Evolutionary conservation across 805 yeast species (phyloP).

Genomic region (Kuraishia floccosa): DNA sequence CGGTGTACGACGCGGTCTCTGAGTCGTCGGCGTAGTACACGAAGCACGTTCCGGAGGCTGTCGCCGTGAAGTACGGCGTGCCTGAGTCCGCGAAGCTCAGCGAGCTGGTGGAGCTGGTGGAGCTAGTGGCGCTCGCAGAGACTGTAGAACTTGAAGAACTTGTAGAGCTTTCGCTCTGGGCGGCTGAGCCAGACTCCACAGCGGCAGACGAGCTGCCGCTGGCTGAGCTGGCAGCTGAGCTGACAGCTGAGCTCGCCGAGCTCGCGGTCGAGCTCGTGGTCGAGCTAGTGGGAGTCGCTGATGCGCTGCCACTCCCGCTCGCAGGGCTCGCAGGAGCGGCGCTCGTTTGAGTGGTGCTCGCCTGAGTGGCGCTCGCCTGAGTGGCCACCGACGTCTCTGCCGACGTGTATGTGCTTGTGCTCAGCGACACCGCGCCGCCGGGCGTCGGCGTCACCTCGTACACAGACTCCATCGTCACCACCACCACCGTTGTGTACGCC

Average conservation of each 20-base stretch:
- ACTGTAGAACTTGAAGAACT: slow-evolving; percentile 4
- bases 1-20: slow-evolving; percentile 11
- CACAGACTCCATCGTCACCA: slow-evolving; percentile 6
- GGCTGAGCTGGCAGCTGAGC: slow-evolving; percentile 6
- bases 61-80: slow-evolving; percentile 19
- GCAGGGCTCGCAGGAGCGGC: slow-evolving; percentile 6
- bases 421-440: slow-evolving; percentile 4
- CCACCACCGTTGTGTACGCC: slow-evolving; percentile 10
- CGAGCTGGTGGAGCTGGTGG: slow-evolving; percentile 3
- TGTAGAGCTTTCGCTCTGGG: slow-evolving; percentile 23
- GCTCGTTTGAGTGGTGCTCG: slow-evolving; percentile 5
- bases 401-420: slow-evolving; percentile 6
- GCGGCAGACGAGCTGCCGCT: slow-evolving; percentile 23
- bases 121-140: slow-evolving; percentile 3
- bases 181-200: slow-evolving; percentile 24
- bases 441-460: slow-evolving; percentile 3
- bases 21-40: slow-evolving; percentile 23
- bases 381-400: slow-evolving; percentile 3
- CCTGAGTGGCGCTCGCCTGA: slow-evolving; percentile 3
- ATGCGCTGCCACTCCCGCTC: slow-evolving; percentile 9
- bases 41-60: slow-evolving; percentile 19
- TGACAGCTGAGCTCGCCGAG: slow-evolving; percentile 3
- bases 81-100: slow-evolving; percentile 5
- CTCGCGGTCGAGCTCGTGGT: slow-evolving; percentile 5
- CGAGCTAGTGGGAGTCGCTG: slow-evolving; percentile 14